Percentiles rank a stretch among this genome's conserved stretches.
Evolutionary conservation across 192 early-diverging fungal species (phyloP).

Genomic region (Diversispora eburnea): DNA sequence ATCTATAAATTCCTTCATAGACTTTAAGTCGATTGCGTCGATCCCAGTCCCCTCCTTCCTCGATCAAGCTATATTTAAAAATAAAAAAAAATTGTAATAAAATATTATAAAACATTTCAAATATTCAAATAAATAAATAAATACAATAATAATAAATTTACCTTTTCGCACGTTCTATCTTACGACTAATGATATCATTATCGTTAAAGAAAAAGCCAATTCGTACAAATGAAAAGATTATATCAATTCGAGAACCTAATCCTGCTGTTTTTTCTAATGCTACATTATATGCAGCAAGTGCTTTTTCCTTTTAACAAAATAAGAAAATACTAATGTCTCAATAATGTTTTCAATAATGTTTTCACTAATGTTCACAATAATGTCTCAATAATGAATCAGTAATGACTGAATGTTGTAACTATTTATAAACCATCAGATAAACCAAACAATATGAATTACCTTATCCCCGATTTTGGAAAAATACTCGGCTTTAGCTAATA

Average conservation of each 20-base stretch:
- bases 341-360: neutral
- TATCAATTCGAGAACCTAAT: conserved; percentile 89
- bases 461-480: conserved; percentile 93
- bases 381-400: neutral
- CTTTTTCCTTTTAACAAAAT: conserved; percentile 65
- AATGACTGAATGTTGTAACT: too few species aligned
- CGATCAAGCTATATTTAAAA: conserved; percentile 67
- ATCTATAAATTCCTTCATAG: conserved; percentile 88
- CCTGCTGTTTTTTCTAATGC: conserved; percentile 87
- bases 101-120: neutral
- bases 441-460: conserved; percentile 39
- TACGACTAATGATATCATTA: conserved; percentile 68
- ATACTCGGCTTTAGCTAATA: conserved; percentile 87
- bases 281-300: conserved; percentile 74
- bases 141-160: conserved; percentile 27
- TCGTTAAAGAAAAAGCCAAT: conserved; percentile 94
- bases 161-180: conserved; percentile 77
- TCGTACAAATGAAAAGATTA: conserved; percentile 87
- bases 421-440: too few species aligned
- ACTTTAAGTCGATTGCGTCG: conserved; percentile 96
- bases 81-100: conserved; percentile 1
- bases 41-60: conserved; percentile 99
- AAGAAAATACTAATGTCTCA: neutral
- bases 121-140: too few species aligned
- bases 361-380: neutral